phyloP scores from a whole-genome alignment of 2,329 filamentous ascomycete species.

The Aspergillus aculeatinus region DNA sequence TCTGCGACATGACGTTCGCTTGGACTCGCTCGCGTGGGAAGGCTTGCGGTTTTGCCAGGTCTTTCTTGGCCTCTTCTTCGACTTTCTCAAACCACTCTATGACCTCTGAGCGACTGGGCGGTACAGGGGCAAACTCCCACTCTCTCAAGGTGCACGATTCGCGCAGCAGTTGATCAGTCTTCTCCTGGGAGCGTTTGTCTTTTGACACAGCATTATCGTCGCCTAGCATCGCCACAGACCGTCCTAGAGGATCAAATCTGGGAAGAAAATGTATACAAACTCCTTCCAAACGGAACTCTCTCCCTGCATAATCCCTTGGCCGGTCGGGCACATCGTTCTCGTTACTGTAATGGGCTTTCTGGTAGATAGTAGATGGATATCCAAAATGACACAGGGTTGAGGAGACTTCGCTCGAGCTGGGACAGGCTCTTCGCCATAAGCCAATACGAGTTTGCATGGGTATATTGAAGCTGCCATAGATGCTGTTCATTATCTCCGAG shows the following conservation, averaged over 20 bases:
- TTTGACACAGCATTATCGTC: conserved; percentile 48
- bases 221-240: conserved; percentile 57
- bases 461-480: conserved; percentile 34
- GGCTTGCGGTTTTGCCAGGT: conserved; percentile 9
- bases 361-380: conserved; percentile 71
- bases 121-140: conserved; percentile 74
- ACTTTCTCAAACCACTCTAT: conserved; percentile 61
- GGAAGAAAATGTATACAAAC: conserved; percentile 77
- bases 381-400: conserved; percentile 57
- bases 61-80: conserved; percentile 17
- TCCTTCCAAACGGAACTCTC: conserved; percentile 76
- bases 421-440: conserved; percentile 29
- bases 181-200: conserved; percentile 55
- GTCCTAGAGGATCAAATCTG: conserved; percentile 67
- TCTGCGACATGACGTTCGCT: conserved; percentile 66
- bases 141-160: conserved; percentile 61
- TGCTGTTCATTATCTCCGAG: conserved; percentile 18
- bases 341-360: conserved; percentile 80
- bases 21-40: conserved; percentile 20
- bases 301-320: conserved; percentile 79
- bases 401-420: conserved; percentile 47
- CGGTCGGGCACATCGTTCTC: conserved; percentile 79
- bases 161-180: conserved; percentile 53
- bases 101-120: conserved; percentile 71
- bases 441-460: conserved; percentile 20